phyloP scores from a whole-genome alignment of 225 moss, liverwort and hornwort genomes.

The Bryum argenteum region DNA sequence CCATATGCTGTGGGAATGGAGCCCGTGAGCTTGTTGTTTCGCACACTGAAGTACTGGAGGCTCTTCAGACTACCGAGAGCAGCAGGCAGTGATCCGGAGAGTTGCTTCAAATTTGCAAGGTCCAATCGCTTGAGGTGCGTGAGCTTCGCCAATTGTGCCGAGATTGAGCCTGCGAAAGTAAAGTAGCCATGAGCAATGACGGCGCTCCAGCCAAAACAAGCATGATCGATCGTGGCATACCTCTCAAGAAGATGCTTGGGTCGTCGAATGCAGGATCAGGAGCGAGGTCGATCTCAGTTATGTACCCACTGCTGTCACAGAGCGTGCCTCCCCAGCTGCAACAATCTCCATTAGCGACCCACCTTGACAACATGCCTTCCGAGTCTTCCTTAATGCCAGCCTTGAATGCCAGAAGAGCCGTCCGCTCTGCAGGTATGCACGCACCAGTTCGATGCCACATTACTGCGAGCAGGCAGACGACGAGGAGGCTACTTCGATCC shows the following conservation, averaged over 20 bases:
- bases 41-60: slow-evolving; percentile 23
- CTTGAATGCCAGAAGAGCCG: slow-evolving; percentile 41
- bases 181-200: background rate
- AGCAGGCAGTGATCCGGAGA: slow-evolving; percentile 32
- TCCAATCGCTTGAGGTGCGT: slow-evolving; percentile 25
- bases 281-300: slow-evolving; percentile 27
- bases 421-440: slow-evolving; percentile 30
- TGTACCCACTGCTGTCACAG: slow-evolving; percentile 36
- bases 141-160: slow-evolving; percentile 27
- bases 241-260: slow-evolving; percentile 27
- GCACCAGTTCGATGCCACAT: slow-evolving; percentile 22
- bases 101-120: slow-evolving; percentile 32
- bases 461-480: slow-evolving; percentile 6
- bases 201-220: no score
- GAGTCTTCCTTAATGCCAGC: slow-evolving; percentile 29
- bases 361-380: slow-evolving; percentile 23
- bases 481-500: slow-evolving; percentile 17
- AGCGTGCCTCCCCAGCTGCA: slow-evolving; percentile 33
- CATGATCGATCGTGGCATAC: background rate
- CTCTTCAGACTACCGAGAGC: slow-evolving; percentile 32
- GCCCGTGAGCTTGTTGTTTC: slow-evolving; percentile 34
- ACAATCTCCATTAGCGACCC: slow-evolving; percentile 40
- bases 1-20: slow-evolving; percentile 37
- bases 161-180: slow-evolving; percentile 29
- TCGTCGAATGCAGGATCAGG: slow-evolving; percentile 45